Conservation (phyloP, 169 alveolate species). For the Condylostoma magnum region DNA sequence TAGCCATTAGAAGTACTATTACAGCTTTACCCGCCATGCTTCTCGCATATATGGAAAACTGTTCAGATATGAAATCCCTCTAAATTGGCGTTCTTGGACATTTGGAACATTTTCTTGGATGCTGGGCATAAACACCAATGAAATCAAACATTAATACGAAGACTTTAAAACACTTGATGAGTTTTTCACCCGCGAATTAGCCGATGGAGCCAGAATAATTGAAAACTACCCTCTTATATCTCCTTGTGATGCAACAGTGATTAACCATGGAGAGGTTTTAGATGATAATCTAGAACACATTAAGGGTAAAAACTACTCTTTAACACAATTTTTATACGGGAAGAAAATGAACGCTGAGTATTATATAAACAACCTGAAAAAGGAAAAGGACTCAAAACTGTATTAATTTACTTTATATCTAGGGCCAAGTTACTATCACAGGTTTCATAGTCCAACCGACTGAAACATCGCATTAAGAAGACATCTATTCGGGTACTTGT, state of each 20-base stretch:
- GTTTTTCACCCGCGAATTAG: slow-evolving; percentile 61
- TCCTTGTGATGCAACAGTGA: slow-evolving; percentile 80
- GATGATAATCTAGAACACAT: slow-evolving; percentile 56
- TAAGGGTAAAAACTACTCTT: slow-evolving; percentile 61
- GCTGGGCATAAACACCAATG: slow-evolving; percentile 44
- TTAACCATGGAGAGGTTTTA: slow-evolving; percentile 54
- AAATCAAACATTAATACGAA: slow-evolving; percentile 35
- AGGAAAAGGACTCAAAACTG: slow-evolving; percentile 46
- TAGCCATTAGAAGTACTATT: not conserved
- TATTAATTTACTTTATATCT: slow-evolving; percentile 71
- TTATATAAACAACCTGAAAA: slow-evolving; percentile 30
- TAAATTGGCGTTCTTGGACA: slow-evolving; percentile 13
- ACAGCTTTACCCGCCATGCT: slow-evolving; percentile 13
- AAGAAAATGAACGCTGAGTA: slow-evolving; percentile 26
- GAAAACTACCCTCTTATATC: slow-evolving; percentile 32
- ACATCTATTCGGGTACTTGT: slow-evolving; percentile 83
- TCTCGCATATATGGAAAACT: slow-evolving; percentile 35
- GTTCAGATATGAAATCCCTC: slow-evolving; percentile 34
- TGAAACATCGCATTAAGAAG: slow-evolving; percentile 62
- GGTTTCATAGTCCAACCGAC: slow-evolving; percentile 87
- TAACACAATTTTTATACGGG: slow-evolving; percentile 73
- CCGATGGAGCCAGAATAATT: slow-evolving; percentile 42
- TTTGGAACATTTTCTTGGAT: slow-evolving; percentile 33
- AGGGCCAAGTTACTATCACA: slow-evolving; percentile 89
- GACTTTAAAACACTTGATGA: slow-evolving; percentile 47